Percentiles rank a stretch among this genome's conserved stretches.
Conservation (phyloP, 768 basidiomycete species). For the Boletellus emodensis region DNA sequence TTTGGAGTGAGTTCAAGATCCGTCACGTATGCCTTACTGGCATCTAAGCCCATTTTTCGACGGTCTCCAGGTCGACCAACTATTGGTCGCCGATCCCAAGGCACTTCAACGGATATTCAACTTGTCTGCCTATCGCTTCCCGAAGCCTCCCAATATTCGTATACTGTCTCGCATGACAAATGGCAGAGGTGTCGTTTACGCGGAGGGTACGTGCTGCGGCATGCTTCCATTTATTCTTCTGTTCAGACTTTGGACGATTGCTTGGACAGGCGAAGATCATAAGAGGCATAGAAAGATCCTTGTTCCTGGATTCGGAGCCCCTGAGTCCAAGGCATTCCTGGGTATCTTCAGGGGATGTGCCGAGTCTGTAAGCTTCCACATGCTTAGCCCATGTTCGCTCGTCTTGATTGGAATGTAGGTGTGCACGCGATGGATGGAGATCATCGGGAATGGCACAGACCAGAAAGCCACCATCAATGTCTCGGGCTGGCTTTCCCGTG, state of each 20-base stretch:
- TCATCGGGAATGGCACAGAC: slow-evolving; percentile 3
- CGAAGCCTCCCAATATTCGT: slow-evolving; percentile 32
- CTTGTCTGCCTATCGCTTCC: slow-evolving; percentile 36
- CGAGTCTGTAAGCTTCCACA: slow-evolving; percentile 15
- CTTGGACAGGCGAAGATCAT: slow-evolving; percentile 38
- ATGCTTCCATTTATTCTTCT: background rate
- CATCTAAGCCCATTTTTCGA: slow-evolving; percentile 5
- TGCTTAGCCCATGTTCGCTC: background rate
- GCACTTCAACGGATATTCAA: slow-evolving; percentile 39
- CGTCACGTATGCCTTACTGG: background rate
- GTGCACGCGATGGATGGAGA: slow-evolving; percentile 23
- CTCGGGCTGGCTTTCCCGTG: slow-evolving; percentile 35
- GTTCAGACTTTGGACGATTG: slow-evolving; percentile 10
- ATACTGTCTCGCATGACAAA: slow-evolving; percentile 10
- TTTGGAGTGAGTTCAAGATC: slow-evolving; percentile 20
- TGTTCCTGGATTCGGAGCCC: slow-evolving; percentile 52
- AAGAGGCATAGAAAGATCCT: slow-evolving; percentile 52
- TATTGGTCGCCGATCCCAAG: slow-evolving; percentile 47
- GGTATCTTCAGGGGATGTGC: slow-evolving; percentile 43
- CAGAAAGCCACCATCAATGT: slow-evolving; percentile 23
- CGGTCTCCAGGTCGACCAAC: slow-evolving; percentile 15
- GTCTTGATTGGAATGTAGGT: slow-evolving; percentile 11
- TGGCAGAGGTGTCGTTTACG: slow-evolving; percentile 39
- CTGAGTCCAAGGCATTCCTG: slow-evolving; percentile 49
- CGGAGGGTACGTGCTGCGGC: slow-evolving; percentile 32